phyloP scores from a whole-genome alignment of 163 green algal genomes.

The Scenedesmus sp. region DNA sequence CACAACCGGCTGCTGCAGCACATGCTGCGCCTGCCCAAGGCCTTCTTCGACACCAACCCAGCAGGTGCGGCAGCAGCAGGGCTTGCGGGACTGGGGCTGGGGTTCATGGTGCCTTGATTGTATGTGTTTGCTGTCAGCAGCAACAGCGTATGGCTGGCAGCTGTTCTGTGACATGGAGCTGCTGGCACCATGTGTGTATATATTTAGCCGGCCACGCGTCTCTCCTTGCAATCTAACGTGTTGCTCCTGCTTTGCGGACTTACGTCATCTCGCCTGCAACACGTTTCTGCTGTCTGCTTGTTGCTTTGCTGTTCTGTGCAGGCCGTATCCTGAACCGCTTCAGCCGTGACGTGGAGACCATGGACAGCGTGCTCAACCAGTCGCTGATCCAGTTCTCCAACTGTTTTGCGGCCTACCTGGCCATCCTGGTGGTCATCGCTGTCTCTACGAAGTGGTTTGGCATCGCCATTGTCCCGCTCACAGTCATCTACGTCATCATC shows the following conservation, averaged over 20 bases:
- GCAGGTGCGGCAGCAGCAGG: constrained; percentile 55
- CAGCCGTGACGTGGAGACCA: constrained; percentile 82
- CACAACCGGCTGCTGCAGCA: constrained; percentile 74
- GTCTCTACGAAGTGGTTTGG: constrained; percentile 84
- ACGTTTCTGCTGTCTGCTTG: not conserved
- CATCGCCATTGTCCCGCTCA: constrained; percentile 79
- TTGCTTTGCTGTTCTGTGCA: not conserved
- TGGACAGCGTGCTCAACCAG: constrained; percentile 81
- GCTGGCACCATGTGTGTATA: no score
- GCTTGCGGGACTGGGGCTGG: not conserved
- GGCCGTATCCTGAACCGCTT: constrained; percentile 78
- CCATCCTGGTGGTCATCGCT: constrained; percentile 78
- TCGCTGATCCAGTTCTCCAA: constrained; percentile 61
- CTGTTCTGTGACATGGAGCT: no score
- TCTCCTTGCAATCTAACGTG: no score
- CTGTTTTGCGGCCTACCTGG: constrained; percentile 63
- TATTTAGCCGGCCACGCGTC: no score
- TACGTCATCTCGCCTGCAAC: no score
- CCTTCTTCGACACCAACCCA: constrained; percentile 90
- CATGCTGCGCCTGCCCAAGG: constrained; percentile 81
- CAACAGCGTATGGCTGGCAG: no score
- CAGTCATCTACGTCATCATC: constrained; percentile 86
- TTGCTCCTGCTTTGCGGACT: no score
- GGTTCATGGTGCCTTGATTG: not conserved
- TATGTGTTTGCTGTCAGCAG: no score